Evolutionary conservation across 805 yeast genomes (phyloP), one percentile per base, ranked within the genome.

Genomic region (Candida qinlingensis): DNA sequence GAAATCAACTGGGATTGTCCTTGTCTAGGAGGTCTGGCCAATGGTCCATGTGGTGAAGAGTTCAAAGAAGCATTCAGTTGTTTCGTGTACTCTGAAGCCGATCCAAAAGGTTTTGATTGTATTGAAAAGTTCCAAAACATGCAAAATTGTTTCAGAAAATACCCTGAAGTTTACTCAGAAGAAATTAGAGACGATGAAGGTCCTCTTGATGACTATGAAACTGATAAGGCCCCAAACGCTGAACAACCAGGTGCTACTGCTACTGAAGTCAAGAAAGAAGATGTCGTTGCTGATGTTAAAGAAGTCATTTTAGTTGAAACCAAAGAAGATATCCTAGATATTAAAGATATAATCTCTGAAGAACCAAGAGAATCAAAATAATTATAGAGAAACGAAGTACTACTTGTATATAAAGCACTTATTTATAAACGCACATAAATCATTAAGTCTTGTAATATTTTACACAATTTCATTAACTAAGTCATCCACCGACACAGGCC

Each of bases 1-100:
- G 98, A 92, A 66, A 94, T 94, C 70, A 92, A 94, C 79, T 94
- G 99, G 99, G 98, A 94, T 64, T 94, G 99, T 68, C 98, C 99
- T n/a, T 92, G 98, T 69, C 74, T 94, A 44, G 99, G 98, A 34
- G 99, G 99, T 39, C 89, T 94, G 97, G 98, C 99, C 33, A 77
- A 91, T 56, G 99, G 99, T 0, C 98, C 99, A 48, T 94, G 99
- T 72, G 99, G 99, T 49, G 91, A 83, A 60, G 96, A 90, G 70
- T 89, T 89, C 75, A 89, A 87, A 71, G 89, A 80, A 46, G 98
- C 99, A 0, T 94, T 94, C 67, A 77, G 96, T 8, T 94, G 99
- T 67, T 94, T 94, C 63, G 92, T 94, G 39, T 90, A 85, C 73
- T 90, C 97, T 6, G 88, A 85, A 61, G 84, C 85, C 50, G 98